Percentiles rank a stretch among this genome's conserved stretches.
phyloP scores from a whole-genome alignment of 345 rosid species.

The Punica granatum region DNA sequence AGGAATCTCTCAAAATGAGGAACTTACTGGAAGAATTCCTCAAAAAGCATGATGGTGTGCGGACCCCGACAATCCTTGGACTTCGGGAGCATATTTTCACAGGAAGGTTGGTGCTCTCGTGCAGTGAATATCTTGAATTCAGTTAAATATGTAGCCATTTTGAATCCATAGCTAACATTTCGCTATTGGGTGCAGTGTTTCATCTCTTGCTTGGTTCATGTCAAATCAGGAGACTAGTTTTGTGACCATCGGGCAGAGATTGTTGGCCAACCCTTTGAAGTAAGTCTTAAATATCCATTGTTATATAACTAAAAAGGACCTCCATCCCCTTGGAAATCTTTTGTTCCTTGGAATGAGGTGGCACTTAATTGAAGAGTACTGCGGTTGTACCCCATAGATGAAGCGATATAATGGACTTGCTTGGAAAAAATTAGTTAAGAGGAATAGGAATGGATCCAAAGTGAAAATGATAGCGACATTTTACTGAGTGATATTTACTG shows the following conservation, averaged over 20 bases:
- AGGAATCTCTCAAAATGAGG: conserved; percentile 98
- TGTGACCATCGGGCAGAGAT: conserved; percentile 96
- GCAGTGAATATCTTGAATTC: background rate
- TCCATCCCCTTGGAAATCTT: background rate
- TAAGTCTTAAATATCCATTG: conserved; percentile 24
- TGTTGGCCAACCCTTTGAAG: conserved; percentile 93
- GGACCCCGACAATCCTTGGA: conserved; percentile 90
- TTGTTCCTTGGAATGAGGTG: background rate
- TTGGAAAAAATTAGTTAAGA: background rate
- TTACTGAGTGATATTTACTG: background rate
- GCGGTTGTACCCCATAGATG: background rate
- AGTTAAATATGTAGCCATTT: background rate
- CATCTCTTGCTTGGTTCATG: conserved; percentile 99
- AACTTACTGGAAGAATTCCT: conserved; percentile 95
- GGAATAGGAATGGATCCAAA: background rate
- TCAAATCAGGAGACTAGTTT: conserved; percentile 99
- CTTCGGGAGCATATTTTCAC: conserved; percentile 99
- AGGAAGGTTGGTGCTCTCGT: conserved; percentile 58
- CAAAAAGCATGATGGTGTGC: conserved; percentile 84
- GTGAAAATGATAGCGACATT: background rate
- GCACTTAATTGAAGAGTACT: background rate
- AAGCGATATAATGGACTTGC: background rate
- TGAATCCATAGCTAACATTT: background rate
- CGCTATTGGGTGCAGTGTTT: conserved; percentile 56
- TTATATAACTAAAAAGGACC: background rate